phyloP scores from a whole-genome alignment of 441 rosid species.

The Jatropha multifida region DNA sequence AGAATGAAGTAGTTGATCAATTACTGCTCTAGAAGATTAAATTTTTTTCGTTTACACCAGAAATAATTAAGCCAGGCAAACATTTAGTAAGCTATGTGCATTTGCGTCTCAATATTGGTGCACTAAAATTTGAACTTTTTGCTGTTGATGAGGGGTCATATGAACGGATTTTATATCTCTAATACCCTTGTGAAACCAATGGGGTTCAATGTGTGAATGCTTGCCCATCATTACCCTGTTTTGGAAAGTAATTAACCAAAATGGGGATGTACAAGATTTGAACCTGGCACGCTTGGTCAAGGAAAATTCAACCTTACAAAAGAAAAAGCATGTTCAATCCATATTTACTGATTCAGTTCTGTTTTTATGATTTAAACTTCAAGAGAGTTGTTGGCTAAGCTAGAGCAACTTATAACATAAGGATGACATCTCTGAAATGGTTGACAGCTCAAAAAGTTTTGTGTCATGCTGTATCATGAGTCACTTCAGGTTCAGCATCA shows the following conservation, averaged over 20 bases:
- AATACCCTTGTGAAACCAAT: neutral
- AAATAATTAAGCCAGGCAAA: constrained; percentile 1
- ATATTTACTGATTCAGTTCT: neutral
- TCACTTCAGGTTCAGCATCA: neutral
- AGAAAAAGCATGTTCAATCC: too few species aligned
- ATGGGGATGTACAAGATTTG: neutral
- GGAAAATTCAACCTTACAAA: neutral
- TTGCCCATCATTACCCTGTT: neutral
- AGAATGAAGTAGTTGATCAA: neutral
- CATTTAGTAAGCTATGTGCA: neutral
- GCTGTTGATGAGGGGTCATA: neutral
- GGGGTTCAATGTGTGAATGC: constrained; percentile 1
- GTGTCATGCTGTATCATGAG: neutral
- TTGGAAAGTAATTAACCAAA: neutral
- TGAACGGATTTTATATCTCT: neutral
- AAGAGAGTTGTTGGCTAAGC: neutral
- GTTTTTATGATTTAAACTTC: neutral
- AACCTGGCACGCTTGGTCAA: neutral
- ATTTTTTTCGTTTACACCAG: neutral
- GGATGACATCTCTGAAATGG: neutral
- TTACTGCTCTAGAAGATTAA: neutral
- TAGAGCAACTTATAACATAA: neutral
- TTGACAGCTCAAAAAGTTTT: neutral
- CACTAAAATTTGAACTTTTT: neutral
- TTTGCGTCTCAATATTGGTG: neutral